A percentile compares a stretch with the other conserved stretches of the same genome.
Evolutionary conservation across 345 rosid genomes (phyloP).

Genomic region (Kernera saxatilis): DNA sequence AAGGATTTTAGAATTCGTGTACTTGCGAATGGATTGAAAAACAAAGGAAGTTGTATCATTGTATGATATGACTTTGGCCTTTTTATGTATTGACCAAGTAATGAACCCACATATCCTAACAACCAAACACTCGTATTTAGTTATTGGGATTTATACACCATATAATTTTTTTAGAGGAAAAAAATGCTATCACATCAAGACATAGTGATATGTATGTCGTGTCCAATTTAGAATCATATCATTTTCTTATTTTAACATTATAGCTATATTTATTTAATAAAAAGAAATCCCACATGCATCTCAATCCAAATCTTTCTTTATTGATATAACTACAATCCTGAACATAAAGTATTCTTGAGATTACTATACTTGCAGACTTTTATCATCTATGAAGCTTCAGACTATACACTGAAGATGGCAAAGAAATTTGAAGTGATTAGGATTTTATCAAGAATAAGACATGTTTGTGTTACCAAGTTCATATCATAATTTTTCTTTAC

Average conservation of each 20-base stretch:
- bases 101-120: conserved; percentile 27
- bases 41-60: conserved; percentile 15
- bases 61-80: conserved; percentile 26
- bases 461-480: not conserved
- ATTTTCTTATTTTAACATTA: conserved; percentile 18
- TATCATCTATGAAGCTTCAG: not conserved
- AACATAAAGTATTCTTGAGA: conserved; percentile 8
- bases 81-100: conserved; percentile 28
- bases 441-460: not conserved
- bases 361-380: conserved; percentile 15
- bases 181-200: conserved; percentile 26
- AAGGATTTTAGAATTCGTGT: not conserved
- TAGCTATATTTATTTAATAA: not conserved
- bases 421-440: not conserved
- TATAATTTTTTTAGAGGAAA: conserved; percentile 5
- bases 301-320: conserved; percentile 26
- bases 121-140: conserved; percentile 22
- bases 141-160: conserved; percentile 2
- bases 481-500: not conserved
- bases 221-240: conserved; percentile 37
- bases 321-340: conserved; percentile 25
- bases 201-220: conserved; percentile 30
- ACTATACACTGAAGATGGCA: not conserved
- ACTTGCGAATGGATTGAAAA: conserved; percentile 10
- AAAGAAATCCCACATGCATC: conserved; percentile 34